These are phyloP conservation scores for Physaria fendleri DNA, from an alignment of 345 rosid species.

Conservation along the genomic window DNA sequence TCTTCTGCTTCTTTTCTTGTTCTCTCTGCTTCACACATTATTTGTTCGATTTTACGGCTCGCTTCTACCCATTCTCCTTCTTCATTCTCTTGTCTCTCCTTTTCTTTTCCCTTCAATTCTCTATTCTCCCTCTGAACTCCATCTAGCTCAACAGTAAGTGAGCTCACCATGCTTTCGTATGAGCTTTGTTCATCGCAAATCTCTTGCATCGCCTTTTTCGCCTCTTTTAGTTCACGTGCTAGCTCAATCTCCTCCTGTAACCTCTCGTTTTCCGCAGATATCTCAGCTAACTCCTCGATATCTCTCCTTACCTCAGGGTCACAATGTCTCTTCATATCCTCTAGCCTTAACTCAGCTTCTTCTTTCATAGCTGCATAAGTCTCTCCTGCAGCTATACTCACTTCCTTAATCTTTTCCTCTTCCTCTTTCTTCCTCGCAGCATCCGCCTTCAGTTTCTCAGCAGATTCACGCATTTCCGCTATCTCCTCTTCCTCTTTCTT, in stretches of 20 bases:
- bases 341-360: conserved; percentile 39
- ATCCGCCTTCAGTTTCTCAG: conserved; percentile 36
- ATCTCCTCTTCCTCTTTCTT: conserved; percentile 50
- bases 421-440: conserved; percentile 39
- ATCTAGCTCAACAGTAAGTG: conserved; percentile 49
- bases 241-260: conserved; percentile 51
- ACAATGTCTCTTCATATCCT: conserved; percentile 34
- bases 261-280: conserved; percentile 43
- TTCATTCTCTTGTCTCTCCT: conserved; percentile 21
- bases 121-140: conserved; percentile 36
- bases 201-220: conserved; percentile 43
- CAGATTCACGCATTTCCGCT: conserved; percentile 43
- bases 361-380: conserved; percentile 36
- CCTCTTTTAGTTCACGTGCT: conserved; percentile 63
- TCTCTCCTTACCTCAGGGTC: conserved; percentile 42
- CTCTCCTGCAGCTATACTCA: conserved; percentile 31
- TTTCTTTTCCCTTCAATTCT: conserved; percentile 33
- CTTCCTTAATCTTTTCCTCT: conserved; percentile 35
- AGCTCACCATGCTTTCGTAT: conserved; percentile 38
- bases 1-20: conserved; percentile 48
- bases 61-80: conserved; percentile 18
- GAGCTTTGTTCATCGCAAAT: conserved; percentile 50
- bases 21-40: conserved; percentile 43
- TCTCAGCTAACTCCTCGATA: conserved; percentile 45
- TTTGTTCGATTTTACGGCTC: conserved; percentile 28